phyloP scores from a whole-genome alignment of 2,329 filamentous ascomycete genomes.

The Pseudogymnoascus sp. region DNA sequence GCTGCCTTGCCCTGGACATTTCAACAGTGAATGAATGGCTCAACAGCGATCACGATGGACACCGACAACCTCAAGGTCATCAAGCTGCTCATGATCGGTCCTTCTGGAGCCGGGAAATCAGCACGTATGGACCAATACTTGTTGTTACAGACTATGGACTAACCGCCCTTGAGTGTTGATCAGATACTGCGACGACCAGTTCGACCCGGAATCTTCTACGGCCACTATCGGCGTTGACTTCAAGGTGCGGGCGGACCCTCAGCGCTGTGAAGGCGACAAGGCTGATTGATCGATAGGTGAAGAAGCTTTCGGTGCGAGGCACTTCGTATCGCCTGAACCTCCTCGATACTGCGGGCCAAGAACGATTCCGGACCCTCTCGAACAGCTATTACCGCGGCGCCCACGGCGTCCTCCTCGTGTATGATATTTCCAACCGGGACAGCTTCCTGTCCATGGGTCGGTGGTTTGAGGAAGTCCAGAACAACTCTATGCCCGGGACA shows the following conservation, averaged over 20 bases:
- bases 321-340: slow-evolving; percentile 47
- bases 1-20: not conserved
- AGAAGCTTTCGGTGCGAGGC: slow-evolving; percentile 46
- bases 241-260: slow-evolving; percentile 34
- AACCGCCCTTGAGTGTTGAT: slow-evolving; percentile 38
- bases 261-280: not conserved
- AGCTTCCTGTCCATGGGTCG: slow-evolving; percentile 46
- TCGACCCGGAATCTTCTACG: slow-evolving; percentile 47
- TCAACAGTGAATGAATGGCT: slow-evolving; percentile 15
- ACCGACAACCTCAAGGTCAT: slow-evolving; percentile 44
- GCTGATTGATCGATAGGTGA: slow-evolving; percentile 34
- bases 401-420: slow-evolving; percentile 90
- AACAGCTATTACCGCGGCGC: slow-evolving; percentile 94
- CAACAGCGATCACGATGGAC: slow-evolving; percentile 30
- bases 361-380: slow-evolving; percentile 90
- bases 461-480: slow-evolving; percentile 49
- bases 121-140: slow-evolving; percentile 36
- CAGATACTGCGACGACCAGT: slow-evolving; percentile 51
- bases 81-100: slow-evolving; percentile 50
- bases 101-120: slow-evolving; percentile 50
- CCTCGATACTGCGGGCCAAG: slow-evolving; percentile 87
- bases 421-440: slow-evolving; percentile 69
- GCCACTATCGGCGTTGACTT: slow-evolving; percentile 54
- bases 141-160: slow-evolving; percentile 11
- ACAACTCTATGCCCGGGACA: slow-evolving; percentile 43